Evolutionary conservation across 805 yeast species (phyloP).

Genomic region (Saccharomyces jurei): DNA sequence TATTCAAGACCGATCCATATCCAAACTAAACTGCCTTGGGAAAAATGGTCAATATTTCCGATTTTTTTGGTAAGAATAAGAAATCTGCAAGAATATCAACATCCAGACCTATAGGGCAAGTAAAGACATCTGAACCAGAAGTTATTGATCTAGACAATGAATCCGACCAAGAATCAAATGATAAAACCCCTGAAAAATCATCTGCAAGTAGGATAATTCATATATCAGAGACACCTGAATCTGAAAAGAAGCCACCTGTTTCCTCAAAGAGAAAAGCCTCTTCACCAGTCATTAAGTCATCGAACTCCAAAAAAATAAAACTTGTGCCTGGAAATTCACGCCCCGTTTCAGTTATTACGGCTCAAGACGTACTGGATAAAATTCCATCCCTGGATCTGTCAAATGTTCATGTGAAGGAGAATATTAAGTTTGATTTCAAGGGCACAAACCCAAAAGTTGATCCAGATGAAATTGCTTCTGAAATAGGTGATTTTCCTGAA

Average conservation of each 20-base stretch:
- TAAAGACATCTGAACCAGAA: slow-evolving; percentile 2
- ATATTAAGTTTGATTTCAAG: slow-evolving; percentile 50
- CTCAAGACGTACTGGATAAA: slow-evolving; percentile 35
- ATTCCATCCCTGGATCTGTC: slow-evolving; percentile 72
- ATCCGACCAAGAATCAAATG: slow-evolving; percentile 2
- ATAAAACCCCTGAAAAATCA: neutral
- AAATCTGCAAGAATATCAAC: slow-evolving; percentile 2
- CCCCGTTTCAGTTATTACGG: slow-evolving; percentile 5
- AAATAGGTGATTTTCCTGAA: slow-evolving; percentile 49
- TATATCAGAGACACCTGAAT: neutral
- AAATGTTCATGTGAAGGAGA: slow-evolving; percentile 39
- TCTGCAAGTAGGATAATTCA: neutral
- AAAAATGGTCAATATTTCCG: slow-evolving; percentile 34
- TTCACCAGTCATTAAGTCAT: neutral
- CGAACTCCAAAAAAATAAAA: neutral
- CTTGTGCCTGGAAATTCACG: neutral
- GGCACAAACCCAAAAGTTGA: slow-evolving; percentile 34
- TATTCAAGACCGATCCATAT: no score
- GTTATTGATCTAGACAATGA: slow-evolving; percentile 11
- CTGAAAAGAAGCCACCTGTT: neutral
- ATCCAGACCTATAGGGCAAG: neutral
- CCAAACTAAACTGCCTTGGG: neutral
- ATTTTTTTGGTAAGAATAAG: slow-evolving; percentile 31
- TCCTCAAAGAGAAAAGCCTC: neutral
- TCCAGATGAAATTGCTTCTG: slow-evolving; percentile 11